Percentiles rank a stretch among this genome's conserved stretches.
Conservation (phyloP, 2,329 filamentous ascomycete species). For the Pseudocercospora musae region DNA sequence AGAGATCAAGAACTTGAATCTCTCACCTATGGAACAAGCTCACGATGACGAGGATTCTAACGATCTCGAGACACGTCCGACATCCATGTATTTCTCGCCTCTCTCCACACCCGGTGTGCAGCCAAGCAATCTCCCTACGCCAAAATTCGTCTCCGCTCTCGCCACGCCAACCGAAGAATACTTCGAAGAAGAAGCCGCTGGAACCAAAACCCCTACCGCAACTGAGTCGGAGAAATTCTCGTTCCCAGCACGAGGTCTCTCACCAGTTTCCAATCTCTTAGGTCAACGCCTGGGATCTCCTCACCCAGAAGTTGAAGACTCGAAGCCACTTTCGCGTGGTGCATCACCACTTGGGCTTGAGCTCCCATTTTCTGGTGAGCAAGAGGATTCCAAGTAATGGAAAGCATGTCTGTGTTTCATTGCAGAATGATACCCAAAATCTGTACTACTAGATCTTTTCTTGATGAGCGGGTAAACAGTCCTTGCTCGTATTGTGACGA, state of each 20-base stretch:
- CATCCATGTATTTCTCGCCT: neutral
- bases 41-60: neutral
- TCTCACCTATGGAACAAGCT: slow-evolving; percentile 1
- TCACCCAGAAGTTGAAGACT: neutral
- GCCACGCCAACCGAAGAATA: neutral
- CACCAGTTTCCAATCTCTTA: neutral
- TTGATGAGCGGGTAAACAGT: neutral
- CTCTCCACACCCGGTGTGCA: neutral
- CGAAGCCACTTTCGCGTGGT: neutral
- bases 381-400: neutral
- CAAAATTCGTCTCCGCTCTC: neutral
- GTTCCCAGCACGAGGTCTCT: neutral
- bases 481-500: neutral
- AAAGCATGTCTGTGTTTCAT: neutral
- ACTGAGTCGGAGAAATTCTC: neutral
- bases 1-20: neutral
- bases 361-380: neutral
- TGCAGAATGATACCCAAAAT: neutral
- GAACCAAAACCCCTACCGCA: neutral
- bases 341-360: neutral
- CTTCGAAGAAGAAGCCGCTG: neutral
- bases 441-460: neutral
- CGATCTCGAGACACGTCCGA: neutral
- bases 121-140: neutral
- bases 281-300: neutral